Evolutionary conservation across 768 basidiomycete genomes (phyloP).

Genomic region (Naganishia antarctica): DNA sequence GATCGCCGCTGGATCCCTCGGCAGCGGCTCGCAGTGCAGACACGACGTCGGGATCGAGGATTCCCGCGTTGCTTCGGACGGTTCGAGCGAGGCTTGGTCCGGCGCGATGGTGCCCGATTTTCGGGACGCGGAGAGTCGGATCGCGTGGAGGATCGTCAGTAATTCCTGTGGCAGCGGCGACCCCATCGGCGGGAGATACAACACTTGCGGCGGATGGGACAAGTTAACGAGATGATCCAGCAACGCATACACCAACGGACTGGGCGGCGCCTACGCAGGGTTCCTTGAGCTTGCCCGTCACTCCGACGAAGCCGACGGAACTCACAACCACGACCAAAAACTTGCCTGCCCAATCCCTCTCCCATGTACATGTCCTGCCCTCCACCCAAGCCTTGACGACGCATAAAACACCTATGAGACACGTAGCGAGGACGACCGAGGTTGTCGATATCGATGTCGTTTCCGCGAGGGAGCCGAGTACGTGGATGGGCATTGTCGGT

Average conservation of each 20-base stretch:
- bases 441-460: slow-evolving; percentile 6
- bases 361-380: slow-evolving; percentile 43
- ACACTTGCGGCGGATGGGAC: slow-evolving; percentile 45
- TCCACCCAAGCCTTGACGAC: slow-evolving; percentile 32
- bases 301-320: neutral
- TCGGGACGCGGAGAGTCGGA: slow-evolving; percentile 35
- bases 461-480: slow-evolving; percentile 27
- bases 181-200: slow-evolving; percentile 41
- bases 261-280: slow-evolving; percentile 29
- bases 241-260: slow-evolving; percentile 38
- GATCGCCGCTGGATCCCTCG: slow-evolving; percentile 35
- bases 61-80: neutral
- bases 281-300: slow-evolving; percentile 28
- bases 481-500: slow-evolving; percentile 33
- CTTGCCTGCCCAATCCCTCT: slow-evolving; percentile 49
- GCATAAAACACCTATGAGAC: neutral
- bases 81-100: neutral
- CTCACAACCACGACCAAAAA: slow-evolving; percentile 46
- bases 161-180: slow-evolving; percentile 43
- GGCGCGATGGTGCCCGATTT: slow-evolving; percentile 17
- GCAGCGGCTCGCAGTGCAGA: slow-evolving; percentile 44
- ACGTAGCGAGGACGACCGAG: neutral
- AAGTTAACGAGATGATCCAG: slow-evolving; percentile 42
- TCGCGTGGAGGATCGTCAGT: slow-evolving; percentile 44
- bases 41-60: slow-evolving; percentile 30